Evolutionary conservation across 2,329 filamentous ascomycete genomes (phyloP), one percentile per base, ranked within the genome.

Genomic region (Epichloe hybrida): DNA sequence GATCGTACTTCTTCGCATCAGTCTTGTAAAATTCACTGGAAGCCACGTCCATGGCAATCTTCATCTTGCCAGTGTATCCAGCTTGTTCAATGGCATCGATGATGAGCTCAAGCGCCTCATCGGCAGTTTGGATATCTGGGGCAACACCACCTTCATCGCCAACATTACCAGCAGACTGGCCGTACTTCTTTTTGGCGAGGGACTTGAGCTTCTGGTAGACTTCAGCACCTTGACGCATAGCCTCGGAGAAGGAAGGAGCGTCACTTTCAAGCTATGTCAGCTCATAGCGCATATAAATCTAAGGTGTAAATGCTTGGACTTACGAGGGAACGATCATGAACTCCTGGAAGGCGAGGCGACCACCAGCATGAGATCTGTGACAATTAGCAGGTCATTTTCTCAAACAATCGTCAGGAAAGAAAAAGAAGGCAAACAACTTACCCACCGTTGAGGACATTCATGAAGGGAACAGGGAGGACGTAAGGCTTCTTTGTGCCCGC

Each of bases 71-170:
- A 53, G 86, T 89, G 80, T 98, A 97, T 61, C 93, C 93, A 59
- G 91, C 87, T 74, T 89, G 74, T 74, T 96, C 88, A 60, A 98
- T 98, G 67, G 93, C 84, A 47, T 89, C 86, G 59, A 84, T 86
- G 75, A 98, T 97, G 66, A 98, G 84, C 71, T 95, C 87, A 56
- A 98, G 87, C 60, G 94, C 93, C 79, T 98, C 93, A 69, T 94
- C 87, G 57, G 93, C 79, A 61, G 88, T 94, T 79, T 96, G 88
- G 68, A 98, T 97, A 82, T 97, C 90, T 62, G 93, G 93, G 62
- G 93, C 93, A 67, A 98, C 93, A 84, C 93, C 93, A 80, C 93
- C 93, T 83, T 98, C 93, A 69, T 98, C 93, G 74, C 93, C 93
- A 60, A 98, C 93, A 71, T 98, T 98, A 71, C 91, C 93, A 59